These are phyloP conservation scores for Zygosaccharomyces pseudorouxii DNA, from an alignment of 805 yeast genomes.

Conservation along the genomic window DNA sequence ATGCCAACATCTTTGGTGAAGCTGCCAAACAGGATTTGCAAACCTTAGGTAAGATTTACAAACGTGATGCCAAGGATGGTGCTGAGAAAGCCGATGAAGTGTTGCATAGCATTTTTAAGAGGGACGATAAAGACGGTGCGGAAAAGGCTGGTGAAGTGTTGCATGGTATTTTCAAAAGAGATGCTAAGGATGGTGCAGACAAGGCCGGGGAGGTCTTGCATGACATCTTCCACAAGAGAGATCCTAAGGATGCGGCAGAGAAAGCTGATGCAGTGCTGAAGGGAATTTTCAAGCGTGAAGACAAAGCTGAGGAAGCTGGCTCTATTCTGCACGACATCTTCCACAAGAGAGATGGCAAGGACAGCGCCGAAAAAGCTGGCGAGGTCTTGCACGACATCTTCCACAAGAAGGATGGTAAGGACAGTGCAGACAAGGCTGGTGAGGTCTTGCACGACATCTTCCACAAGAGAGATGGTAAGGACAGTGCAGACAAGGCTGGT, in stretches of 20 bases:
- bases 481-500: not conserved
- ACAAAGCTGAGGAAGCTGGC: not conserved
- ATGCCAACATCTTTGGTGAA: too few relatives aligned
- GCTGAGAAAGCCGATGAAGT: not conserved
- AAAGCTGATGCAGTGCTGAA: not conserved
- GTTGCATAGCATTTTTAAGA: not conserved
- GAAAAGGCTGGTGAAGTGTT: not conserved
- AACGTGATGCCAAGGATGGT: not conserved
- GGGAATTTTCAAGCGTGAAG: too few relatives aligned
- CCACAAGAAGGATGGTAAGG: not conserved
- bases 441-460: not conserved
- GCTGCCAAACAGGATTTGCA: too few relatives aligned
- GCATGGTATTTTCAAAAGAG: not conserved
- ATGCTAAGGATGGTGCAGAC: not conserved
- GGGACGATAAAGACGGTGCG: not conserved
- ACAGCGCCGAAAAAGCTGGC: not conserved
- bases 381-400: not conserved
- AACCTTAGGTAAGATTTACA: not conserved
- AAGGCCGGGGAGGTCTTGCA: not conserved
- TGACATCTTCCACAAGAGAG: not conserved
- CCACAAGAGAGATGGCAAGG: conserved; percentile 2
- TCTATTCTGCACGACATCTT: not conserved
- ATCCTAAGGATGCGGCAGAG: not conserved
- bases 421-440: not conserved
- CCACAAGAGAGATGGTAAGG: not conserved